Evolutionary conservation across 345 rosid species (phyloP), one percentile per base, ranked within the genome.

Genomic region (Eutrema japonicum): DNA sequence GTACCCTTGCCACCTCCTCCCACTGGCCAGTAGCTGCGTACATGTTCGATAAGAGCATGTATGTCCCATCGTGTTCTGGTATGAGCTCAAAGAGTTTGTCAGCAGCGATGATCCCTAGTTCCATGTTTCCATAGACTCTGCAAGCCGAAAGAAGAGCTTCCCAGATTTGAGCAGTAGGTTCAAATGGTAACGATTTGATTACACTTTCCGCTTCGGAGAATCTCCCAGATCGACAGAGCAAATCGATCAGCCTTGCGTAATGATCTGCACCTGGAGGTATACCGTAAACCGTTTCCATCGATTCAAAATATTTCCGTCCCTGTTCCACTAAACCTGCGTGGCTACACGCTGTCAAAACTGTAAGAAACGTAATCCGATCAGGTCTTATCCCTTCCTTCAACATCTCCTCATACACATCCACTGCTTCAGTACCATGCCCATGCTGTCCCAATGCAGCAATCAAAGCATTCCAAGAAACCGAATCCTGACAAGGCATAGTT

Each of bases 381-480:
- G 82, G 82, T 51, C 42, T 69, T 74, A 79, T 64, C 57, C 73
- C 79, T 68, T 79, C 73, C n/a, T 65, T 70, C 33, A 79, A 36
- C 82, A 79, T 79, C 68, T 74, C 58, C 68, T 74, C 82, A 22
- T 74, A 79, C 7, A 70, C 76, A 26, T 59, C 73, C 29, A 79
- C 69, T 35, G 82, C 82, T 64, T 79, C 79, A 42, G 49, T 59
- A 37, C 79, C 82, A 43, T 74, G 79, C 3, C 79, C 82, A 45
- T 79, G 82, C 41, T 79, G 82, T 45, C 82, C 82, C 52, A 79
- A 4, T 3, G 79, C 82, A 57, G 79, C 82, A 18, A 79, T 79
- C 82, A 79, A 61, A 29, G 82, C 79, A 51, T 79, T 74, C 82
- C 82, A 79, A 37, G 82, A 79, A 36, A 74, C 82, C 1, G 79